These are phyloP conservation scores for Thuja plicata DNA, from an alignment of 83 land plant species.

Conservation along the genomic window DNA sequence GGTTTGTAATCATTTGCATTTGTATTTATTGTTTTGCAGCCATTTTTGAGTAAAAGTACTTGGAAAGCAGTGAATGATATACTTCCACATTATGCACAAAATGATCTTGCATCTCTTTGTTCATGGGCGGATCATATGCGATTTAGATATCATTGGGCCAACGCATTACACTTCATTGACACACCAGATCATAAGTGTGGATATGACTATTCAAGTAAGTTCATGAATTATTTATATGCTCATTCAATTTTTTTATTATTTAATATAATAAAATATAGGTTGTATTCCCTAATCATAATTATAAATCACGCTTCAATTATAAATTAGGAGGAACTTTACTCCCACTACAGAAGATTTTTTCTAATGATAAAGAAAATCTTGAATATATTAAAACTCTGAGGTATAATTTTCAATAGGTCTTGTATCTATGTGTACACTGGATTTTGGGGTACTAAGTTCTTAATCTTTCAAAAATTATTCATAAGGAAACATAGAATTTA, in stretches of 20 bases:
- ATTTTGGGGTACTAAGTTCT: too few relatives aligned
- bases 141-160: slow-evolving; percentile 71
- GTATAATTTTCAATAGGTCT: too few relatives aligned
- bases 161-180: slow-evolving; percentile 84
- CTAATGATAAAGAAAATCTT: too few relatives aligned
- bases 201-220: slow-evolving; percentile 53
- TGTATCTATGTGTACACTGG: too few relatives aligned
- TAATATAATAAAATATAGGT: slow-evolving; percentile 59
- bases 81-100: slow-evolving; percentile 62
- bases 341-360: too few relatives aligned
- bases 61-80: slow-evolving; percentile 50
- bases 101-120: slow-evolving; percentile 74
- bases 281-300: slow-evolving; percentile 62
- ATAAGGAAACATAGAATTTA: too few relatives aligned
- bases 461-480: too few relatives aligned
- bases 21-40: slow-evolving; percentile 25
- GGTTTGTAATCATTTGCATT: not conserved
- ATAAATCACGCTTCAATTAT: slow-evolving; percentile 75
- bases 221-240: too few relatives aligned
- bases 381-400: too few relatives aligned
- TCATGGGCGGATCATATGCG: slow-evolving; percentile 86
- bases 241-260: slow-evolving; percentile 1
- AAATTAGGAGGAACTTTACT: too few relatives aligned
- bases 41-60: slow-evolving; percentile 45
- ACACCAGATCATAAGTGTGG: slow-evolving; percentile 81